Base-by-base conservation (phyloP, 352 stramenopile genomes). In the Globisporangium rhizosaccharum region DNA sequence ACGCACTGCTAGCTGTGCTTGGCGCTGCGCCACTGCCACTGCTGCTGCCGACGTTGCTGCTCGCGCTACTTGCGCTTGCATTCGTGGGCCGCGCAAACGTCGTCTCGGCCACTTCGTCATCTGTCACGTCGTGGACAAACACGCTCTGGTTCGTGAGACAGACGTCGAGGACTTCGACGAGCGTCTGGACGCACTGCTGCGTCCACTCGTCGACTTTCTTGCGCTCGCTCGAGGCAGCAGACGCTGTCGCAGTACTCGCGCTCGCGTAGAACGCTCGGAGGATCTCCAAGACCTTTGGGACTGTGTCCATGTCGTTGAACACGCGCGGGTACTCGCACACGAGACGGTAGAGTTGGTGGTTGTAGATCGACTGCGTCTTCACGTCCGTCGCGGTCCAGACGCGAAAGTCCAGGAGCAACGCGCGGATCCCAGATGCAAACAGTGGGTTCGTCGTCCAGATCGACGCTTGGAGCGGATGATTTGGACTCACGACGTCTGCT, bases 281-380 rank as follows among this genome's bases (percentile, higher is more conserved):
- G 57, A 85, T 82, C 37, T 92, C 80, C 15, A 94, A 58, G 0
- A 92, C 50, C 52, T 85, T 82, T 6, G 75, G 49, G 0, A 92
- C 76, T 14, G 68, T 62, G 17, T 87, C 67, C 39, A 92, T 62
- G 36, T 89, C 76, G 57, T 89, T 87, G 36, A 92, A 76, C 8
- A 79, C 54, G 53, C 76, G 72, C 8, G 82, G 85, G 46, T 87
- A 73, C 39, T 89, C 79, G 28, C 78, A 89, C 1, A 76, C 79
- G n/a, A 94, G 57, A 6, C 66, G 61, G 53, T 92, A 87, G 6
- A 94, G 65, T 56, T 94, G 82, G 60, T 91, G 85, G 46, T 84
- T 84, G 60, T 77, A 92, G 45, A 92, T 90, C 6, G 82, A 91
- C 61, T 92, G 85, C 1, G 79, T 86, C 61, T 90, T 94, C 46